Evolutionary conservation across 2,329 filamentous ascomycete genomes (phyloP).

Genomic region (Alternaria sp.): DNA sequence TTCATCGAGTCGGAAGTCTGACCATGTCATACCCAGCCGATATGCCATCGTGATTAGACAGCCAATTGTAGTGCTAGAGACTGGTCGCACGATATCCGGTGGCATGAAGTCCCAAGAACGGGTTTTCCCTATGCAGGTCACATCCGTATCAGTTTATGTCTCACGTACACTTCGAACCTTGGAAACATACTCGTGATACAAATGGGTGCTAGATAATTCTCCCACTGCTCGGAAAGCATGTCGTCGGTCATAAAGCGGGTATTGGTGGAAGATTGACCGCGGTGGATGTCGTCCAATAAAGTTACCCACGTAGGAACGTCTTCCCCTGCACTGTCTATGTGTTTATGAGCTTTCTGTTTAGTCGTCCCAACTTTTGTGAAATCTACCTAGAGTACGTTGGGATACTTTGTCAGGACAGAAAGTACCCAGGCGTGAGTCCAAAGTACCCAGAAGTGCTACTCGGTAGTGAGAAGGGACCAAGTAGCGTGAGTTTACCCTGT

Average conservation of each 20-base stretch:
- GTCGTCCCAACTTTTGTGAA: too few relatives aligned
- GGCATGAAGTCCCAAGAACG: constrained; percentile 22
- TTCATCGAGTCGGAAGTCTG: background rate
- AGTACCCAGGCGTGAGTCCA: background rate
- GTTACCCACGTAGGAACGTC: background rate
- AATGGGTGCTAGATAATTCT: background rate
- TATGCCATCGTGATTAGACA: constrained; percentile 13
- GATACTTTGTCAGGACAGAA: background rate
- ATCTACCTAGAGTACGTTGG: too few relatives aligned
- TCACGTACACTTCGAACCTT: fast-evolving
- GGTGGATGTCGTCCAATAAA: background rate
- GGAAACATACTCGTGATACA: background rate
- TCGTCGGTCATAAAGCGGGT: too few relatives aligned
- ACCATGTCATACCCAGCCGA: constrained; percentile 9
- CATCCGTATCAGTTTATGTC: too few relatives aligned
- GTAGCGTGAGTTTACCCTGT: background rate
- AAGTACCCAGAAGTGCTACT: background rate
- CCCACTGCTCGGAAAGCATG: too few relatives aligned
- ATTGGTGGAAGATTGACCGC: too few relatives aligned
- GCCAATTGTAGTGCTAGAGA: constrained; percentile 9
- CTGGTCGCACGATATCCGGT: constrained; percentile 14
- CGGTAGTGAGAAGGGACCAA: too few relatives aligned
- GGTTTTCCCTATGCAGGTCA: background rate
- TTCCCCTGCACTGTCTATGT: background rate
- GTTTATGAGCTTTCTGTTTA: too few relatives aligned